Percentiles rank a stretch among this genome's conserved stretches.
These are phyloP conservation scores for Wickerhamiella bombiphila DNA, from an alignment of 805 yeast species.

Conservation along the genomic window DNA sequence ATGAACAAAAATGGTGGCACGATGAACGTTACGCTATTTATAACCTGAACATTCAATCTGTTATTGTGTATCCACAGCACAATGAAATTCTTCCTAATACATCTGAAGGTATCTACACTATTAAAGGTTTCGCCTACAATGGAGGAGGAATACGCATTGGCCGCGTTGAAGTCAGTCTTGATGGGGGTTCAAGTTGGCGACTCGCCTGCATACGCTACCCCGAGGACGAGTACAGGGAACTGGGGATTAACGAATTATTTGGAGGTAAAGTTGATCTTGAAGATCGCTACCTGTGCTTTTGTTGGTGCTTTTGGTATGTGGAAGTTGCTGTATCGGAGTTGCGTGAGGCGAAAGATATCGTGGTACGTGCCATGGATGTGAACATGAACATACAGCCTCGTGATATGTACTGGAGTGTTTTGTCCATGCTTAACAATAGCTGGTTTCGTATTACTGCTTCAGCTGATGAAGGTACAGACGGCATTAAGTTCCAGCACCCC, in stretches of 20 bases:
- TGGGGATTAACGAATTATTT: slow-evolving; percentile 21
- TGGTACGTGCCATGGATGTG: slow-evolving; percentile 27
- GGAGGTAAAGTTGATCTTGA: slow-evolving; percentile 26
- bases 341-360: slow-evolving; percentile 19
- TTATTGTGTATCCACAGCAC: slow-evolving; percentile 24
- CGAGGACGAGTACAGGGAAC: slow-evolving; percentile 23
- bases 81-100: slow-evolving; percentile 15
- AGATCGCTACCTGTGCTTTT: slow-evolving; percentile 23
- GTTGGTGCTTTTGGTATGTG: slow-evolving; percentile 26
- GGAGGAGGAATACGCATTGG: slow-evolving; percentile 27
- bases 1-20: slow-evolving; percentile 25
- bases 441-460: slow-evolving; percentile 24
- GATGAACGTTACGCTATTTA: slow-evolving; percentile 27
- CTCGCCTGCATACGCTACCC: slow-evolving; percentile 24
- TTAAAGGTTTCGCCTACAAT: slow-evolving; percentile 26
- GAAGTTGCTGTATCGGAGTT: slow-evolving; percentile 18
- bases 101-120: slow-evolving; percentile 14
- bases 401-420: slow-evolving; percentile 28
- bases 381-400: slow-evolving; percentile 26
- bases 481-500: slow-evolving; percentile 19
- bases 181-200: slow-evolving; percentile 23
- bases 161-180: slow-evolving; percentile 24
- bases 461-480: slow-evolving; percentile 13
- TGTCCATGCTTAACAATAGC: slow-evolving; percentile 27
- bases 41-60: slow-evolving; percentile 25